These are phyloP conservation scores for Solanum bulbocastanum DNA, from an alignment of 257 asterid species.

Conservation along the genomic window DNA sequence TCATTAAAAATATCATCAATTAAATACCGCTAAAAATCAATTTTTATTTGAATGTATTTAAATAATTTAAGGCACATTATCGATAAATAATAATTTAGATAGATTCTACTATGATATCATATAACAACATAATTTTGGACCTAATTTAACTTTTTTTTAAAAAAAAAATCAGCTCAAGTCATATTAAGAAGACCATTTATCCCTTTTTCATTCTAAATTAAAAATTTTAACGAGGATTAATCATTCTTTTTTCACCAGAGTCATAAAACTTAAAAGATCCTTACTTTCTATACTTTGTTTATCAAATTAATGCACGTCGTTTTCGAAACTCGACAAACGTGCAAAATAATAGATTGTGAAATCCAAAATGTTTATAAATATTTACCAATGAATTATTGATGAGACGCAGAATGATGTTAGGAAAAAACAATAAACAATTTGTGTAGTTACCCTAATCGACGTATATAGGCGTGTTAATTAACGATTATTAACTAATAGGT, in stretches of 20 bases:
- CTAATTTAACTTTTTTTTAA: no score
- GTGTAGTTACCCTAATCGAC: background rate
- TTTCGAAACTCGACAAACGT: background rate
- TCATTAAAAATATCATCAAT: no score
- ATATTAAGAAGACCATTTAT: no score
- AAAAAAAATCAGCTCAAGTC: no score
- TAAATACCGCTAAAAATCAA: no score
- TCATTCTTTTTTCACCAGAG: background rate
- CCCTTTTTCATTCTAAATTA: no score
- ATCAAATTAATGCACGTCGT: background rate
- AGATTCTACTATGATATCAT: no score
- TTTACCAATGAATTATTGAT: background rate
- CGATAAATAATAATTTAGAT: no score
- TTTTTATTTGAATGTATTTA: no score
- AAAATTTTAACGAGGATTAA: background rate
- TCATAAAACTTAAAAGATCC: background rate
- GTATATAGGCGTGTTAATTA: background rate
- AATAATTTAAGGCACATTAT: background rate
- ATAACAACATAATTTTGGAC: no score
- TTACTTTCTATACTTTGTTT: background rate
- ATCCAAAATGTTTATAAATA: background rate
- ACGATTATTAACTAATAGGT: background rate
- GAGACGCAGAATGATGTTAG: background rate
- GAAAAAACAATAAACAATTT: background rate
- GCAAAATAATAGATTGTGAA: background rate